phyloP scores from a whole-genome alignment of 1,284 basidiomycete genomes.

The Rhodotorula sp. region DNA sequence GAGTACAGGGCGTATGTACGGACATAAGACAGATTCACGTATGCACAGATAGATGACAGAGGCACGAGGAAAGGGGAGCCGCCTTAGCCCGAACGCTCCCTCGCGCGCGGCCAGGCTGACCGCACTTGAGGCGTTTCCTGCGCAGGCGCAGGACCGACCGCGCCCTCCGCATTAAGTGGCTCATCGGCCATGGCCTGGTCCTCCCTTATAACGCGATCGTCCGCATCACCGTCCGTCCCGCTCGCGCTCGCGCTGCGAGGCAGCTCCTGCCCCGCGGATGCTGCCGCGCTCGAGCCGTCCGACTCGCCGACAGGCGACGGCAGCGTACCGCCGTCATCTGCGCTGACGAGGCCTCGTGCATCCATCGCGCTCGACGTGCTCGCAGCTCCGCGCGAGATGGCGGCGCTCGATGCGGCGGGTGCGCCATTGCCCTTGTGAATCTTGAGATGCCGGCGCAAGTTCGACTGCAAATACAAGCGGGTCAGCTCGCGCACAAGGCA shows the following conservation, averaged over 20 bases:
- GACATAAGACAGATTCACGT: not conserved
- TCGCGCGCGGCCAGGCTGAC: not conserved
- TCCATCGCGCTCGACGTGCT: not conserved
- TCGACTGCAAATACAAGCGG: constrained; percentile 15
- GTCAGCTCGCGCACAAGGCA: not conserved
- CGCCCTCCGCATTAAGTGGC: not conserved
- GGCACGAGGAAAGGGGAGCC: not conserved
- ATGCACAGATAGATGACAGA: not conserved
- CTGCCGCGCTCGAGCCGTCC: not conserved
- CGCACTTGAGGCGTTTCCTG: not conserved
- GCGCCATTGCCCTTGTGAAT: constrained; percentile 27
- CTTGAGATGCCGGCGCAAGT: constrained; percentile 38
- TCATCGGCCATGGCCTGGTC: not conserved
- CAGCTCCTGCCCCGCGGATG: not conserved
- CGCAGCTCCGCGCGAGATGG: not conserved
- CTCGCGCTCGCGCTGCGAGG: not conserved
- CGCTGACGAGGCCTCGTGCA: not conserved
- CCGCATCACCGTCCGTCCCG: constrained; percentile 2
- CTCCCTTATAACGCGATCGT: not conserved
- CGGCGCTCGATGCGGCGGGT: not conserved
- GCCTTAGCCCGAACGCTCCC: not conserved
- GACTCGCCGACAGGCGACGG: not conserved
- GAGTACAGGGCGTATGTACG: not conserved
- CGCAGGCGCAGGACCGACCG: not conserved
- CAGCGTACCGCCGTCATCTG: not conserved